Evolutionary conservation across 106 monocot genomes (phyloP).

Genomic region (Allium sativum): DNA sequence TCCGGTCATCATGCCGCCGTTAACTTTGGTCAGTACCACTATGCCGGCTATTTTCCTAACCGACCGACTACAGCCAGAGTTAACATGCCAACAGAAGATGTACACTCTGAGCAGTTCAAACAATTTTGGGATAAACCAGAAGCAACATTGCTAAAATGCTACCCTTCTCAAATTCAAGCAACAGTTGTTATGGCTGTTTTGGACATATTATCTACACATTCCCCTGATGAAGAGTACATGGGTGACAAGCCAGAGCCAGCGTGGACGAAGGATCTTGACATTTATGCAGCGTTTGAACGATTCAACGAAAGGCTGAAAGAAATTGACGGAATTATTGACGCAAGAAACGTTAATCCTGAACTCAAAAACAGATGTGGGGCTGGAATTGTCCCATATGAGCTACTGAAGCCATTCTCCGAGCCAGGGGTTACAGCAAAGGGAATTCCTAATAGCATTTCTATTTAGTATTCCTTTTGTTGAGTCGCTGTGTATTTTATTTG

Average conservation of each 20-base stretch:
- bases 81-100: slow-evolving; percentile 51
- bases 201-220: slow-evolving; percentile 62
- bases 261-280: slow-evolving; percentile 28
- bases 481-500: not conserved
- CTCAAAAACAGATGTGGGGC: slow-evolving; percentile 39
- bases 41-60: slow-evolving; percentile 56
- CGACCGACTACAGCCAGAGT: slow-evolving; percentile 30
- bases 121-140: slow-evolving; percentile 39
- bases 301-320: slow-evolving; percentile 45
- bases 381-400: slow-evolving; percentile 72
- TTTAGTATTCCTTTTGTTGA: slow-evolving; percentile 14
- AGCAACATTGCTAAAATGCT: slow-evolving; percentile 11
- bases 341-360: slow-evolving; percentile 28
- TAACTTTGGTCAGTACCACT: slow-evolving; percentile 92
- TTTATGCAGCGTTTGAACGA: slow-evolving; percentile 36
- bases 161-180: slow-evolving; percentile 53
- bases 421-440: slow-evolving; percentile 82
- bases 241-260: slow-evolving; percentile 28
- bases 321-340: slow-evolving; percentile 52
- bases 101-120: slow-evolving; percentile 1
- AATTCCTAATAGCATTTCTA: slow-evolving; percentile 81
- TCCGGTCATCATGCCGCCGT: slow-evolving; percentile 82
- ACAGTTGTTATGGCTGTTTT: slow-evolving; percentile 39
- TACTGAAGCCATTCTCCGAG: slow-evolving; percentile 55
- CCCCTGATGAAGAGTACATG: slow-evolving; percentile 83